Conservation (phyloP, 768 basidiomycete species). For the Phylloporus sp. region DNA sequence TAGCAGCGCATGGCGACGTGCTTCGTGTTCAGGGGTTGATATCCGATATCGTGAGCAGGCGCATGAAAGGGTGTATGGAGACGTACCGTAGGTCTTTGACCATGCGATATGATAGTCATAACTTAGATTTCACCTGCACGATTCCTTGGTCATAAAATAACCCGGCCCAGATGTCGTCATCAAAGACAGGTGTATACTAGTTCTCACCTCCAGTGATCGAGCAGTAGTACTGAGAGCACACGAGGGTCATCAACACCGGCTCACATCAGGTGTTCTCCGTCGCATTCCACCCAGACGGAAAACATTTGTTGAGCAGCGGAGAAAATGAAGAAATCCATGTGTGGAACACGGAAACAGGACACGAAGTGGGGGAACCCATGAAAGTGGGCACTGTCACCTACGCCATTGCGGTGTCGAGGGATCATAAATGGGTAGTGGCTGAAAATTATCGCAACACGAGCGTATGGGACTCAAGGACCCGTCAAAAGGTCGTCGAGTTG, state of each 20-base stretch:
- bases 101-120: too few species aligned
- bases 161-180: neutral
- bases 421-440: neutral
- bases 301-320: neutral
- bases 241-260: neutral
- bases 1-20: too few species aligned
- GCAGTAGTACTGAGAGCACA: neutral
- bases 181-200: neutral
- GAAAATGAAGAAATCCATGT: neutral
- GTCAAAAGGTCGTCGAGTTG: neutral
- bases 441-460: neutral
- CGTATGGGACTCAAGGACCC: neutral
- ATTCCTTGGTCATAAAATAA: too few species aligned
- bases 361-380: neutral
- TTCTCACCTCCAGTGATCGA: neutral
- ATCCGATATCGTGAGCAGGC: too few species aligned
- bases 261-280: neutral
- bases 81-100: too few species aligned
- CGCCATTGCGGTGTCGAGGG: neutral
- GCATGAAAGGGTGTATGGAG: too few species aligned
- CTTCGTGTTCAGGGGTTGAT: too few species aligned
- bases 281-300: neutral
- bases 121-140: too few species aligned
- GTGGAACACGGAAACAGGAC: neutral
- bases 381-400: neutral